Percentiles rank a stretch among this genome's conserved stretches.
Conservation (phyloP, 2,329 filamentous ascomycete genomes). For the Penicillium occitanis region DNA sequence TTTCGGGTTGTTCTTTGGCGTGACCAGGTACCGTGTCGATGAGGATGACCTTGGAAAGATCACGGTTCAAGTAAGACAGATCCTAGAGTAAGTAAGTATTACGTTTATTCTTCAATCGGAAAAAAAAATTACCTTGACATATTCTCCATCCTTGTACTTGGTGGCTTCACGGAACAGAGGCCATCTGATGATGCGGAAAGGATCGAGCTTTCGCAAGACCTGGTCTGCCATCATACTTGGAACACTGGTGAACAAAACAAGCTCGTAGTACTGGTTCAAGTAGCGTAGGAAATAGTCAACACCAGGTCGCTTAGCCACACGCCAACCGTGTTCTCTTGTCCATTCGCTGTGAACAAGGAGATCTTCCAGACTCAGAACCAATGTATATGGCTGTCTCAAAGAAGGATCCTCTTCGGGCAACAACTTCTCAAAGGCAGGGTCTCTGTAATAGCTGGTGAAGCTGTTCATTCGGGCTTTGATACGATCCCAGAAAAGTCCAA, state of each 20-base stretch:
- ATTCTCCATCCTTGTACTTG: conserved; percentile 91
- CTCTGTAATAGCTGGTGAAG: conserved; percentile 87
- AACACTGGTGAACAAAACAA: conserved; percentile 91
- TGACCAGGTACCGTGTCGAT: conserved; percentile 83
- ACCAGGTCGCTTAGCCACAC: conserved; percentile 89
- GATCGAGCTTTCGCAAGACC: conserved; percentile 88
- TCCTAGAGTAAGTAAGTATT: conserved; percentile 57
- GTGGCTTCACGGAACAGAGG: conserved; percentile 95
- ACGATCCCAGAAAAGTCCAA: conserved; percentile 75
- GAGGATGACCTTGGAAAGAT: conserved; percentile 91
- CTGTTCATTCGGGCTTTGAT: conserved; percentile 71
- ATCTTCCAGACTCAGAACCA: conserved; percentile 91
- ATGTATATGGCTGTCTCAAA: conserved; percentile 82
- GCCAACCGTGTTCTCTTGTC: conserved; percentile 91
- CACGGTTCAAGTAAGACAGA: conserved; percentile 94
- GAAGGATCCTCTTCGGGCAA: conserved; percentile 71
- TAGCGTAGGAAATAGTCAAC: conserved; percentile 97
- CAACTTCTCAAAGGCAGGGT: conserved; percentile 91
- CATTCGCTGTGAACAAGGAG: conserved; percentile 93
- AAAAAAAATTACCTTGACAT: conserved; percentile 75
- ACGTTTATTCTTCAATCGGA: conserved; percentile 22
- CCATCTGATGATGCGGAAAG: conserved; percentile 93
- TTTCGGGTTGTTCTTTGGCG: conserved; percentile 89
- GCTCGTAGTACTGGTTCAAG: conserved; percentile 94
- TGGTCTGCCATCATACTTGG: conserved; percentile 82